These are phyloP conservation scores for Aspergillus diversus DNA, from an alignment of 495 filamentous ascomycete species.

Conservation along the genomic window DNA sequence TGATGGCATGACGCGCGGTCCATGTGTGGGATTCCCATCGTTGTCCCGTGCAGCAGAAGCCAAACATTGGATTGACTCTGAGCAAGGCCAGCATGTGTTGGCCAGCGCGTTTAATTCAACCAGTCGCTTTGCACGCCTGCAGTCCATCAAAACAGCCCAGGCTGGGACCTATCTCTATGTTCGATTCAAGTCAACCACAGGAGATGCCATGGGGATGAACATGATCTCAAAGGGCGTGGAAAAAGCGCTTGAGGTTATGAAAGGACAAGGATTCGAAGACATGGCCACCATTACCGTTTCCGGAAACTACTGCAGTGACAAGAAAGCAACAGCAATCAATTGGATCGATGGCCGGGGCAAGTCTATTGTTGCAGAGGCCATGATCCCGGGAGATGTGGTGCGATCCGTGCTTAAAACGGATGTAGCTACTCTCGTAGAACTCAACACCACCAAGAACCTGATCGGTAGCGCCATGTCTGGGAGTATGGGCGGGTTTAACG, in stretches of 20 bases:
- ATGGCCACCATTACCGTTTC: slow-evolving; percentile 87
- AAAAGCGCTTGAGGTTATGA: slow-evolving; percentile 81
- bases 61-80: slow-evolving; percentile 88
- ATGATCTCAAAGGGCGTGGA: slow-evolving; percentile 97
- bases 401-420: slow-evolving; percentile 77
- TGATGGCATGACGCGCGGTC: slow-evolving; percentile 92
- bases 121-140: slow-evolving; percentile 80
- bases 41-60: slow-evolving; percentile 79
- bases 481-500: slow-evolving; percentile 87
- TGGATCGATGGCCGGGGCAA: slow-evolving; percentile 95
- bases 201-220: slow-evolving; percentile 97
- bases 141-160: slow-evolving; percentile 80
- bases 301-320: slow-evolving; percentile 91
- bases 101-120: slow-evolving; percentile 88
- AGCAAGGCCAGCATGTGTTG: slow-evolving; percentile 74
- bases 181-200: slow-evolving; percentile 90
- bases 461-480: slow-evolving; percentile 94
- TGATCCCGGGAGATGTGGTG: slow-evolving; percentile 81
- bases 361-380: slow-evolving; percentile 86
- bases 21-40: slow-evolving; percentile 81
- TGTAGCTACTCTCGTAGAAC: slow-evolving; percentile 79
- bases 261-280: slow-evolving; percentile 77
- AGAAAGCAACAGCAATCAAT: slow-evolving; percentile 91
- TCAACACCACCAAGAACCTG: slow-evolving; percentile 84
- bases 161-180: slow-evolving; percentile 89